Conservation (phyloP, 768 basidiomycete genomes). For the Pulveroboletus frians region DNA sequence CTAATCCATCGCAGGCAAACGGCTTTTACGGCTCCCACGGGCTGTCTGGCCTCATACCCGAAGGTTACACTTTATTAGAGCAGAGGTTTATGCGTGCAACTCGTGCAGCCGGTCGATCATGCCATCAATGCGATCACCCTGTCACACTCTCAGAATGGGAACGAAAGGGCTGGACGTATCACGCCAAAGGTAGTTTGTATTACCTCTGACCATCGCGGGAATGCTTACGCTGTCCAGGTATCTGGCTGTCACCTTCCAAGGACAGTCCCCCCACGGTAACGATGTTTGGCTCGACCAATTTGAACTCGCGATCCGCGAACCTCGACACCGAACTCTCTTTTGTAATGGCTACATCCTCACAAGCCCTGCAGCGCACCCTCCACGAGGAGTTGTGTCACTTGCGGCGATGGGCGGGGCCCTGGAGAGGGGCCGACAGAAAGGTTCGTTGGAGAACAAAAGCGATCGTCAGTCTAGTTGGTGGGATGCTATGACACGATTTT, state of each 20-base stretch:
- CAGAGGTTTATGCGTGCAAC: slow-evolving; percentile 75
- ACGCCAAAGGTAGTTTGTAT: slow-evolving; percentile 76
- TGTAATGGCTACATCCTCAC: slow-evolving; percentile 66
- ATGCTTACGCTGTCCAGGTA: slow-evolving; percentile 43
- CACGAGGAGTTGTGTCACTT: slow-evolving; percentile 51
- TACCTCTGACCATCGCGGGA: background rate
- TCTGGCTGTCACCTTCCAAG: slow-evolving; percentile 71
- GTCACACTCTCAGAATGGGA: slow-evolving; percentile 86
- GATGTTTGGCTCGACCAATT: slow-evolving; percentile 91
- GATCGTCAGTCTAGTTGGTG: slow-evolving; percentile 59
- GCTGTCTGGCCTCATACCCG: slow-evolving; percentile 89
- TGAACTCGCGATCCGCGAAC: slow-evolving; percentile 85
- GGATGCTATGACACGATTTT: slow-evolving; percentile 50
- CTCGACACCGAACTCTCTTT: slow-evolving; percentile 93
- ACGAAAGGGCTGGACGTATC: slow-evolving; percentile 91
- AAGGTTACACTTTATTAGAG: slow-evolving; percentile 88
- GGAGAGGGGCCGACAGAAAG: slow-evolving; percentile 54
- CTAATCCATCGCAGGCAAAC: slow-evolving; percentile 62
- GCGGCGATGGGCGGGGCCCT: slow-evolving; percentile 44
- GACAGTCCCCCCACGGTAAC: slow-evolving; percentile 59
- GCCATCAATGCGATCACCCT: slow-evolving; percentile 32
- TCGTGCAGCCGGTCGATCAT: slow-evolving; percentile 38
- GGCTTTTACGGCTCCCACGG: slow-evolving; percentile 91
- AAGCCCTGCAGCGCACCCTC: slow-evolving; percentile 43
- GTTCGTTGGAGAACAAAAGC: slow-evolving; percentile 62